These are phyloP conservation scores for Pachyrhizus erosus DNA, from an alignment of 306 rosid genomes.

Conservation along the genomic window DNA sequence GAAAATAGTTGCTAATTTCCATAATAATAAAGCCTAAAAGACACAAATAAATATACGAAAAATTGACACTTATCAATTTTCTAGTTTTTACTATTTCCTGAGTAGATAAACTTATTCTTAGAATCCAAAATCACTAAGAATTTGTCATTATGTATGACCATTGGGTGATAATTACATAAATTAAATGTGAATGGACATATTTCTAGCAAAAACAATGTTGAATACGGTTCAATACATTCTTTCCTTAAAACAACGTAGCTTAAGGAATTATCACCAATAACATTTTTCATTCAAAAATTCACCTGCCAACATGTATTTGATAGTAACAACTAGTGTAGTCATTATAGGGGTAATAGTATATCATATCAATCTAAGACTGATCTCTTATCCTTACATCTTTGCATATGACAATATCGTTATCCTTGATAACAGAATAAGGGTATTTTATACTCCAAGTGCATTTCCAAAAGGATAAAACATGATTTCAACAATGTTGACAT, in stretches of 20 bases:
- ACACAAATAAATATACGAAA: too few relatives aligned
- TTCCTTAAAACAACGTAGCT: not conserved
- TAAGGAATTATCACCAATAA: not conserved
- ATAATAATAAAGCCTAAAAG: too few relatives aligned
- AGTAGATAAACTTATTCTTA: not conserved
- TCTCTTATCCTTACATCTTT: not conserved
- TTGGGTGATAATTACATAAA: not conserved
- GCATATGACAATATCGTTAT: not conserved
- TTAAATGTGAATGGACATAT: not conserved
- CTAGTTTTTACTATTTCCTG: too few relatives aligned
- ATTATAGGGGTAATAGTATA: not conserved
- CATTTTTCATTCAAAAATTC: not conserved
- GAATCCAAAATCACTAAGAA: not conserved
- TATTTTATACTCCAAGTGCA: conserved; percentile 46
- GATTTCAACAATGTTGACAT: conserved; percentile 36
- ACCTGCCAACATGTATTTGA: not conserved
- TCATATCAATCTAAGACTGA: not conserved
- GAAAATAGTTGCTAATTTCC: too few relatives aligned
- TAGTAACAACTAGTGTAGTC: not conserved
- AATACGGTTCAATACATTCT: not conserved
- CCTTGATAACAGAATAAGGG: conserved; percentile 54
- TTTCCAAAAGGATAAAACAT: conserved; percentile 58
- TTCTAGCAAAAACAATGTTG: not conserved
- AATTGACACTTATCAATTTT: too few relatives aligned
- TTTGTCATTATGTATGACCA: too few relatives aligned